phyloP scores from a whole-genome alignment of 2,329 filamentous ascomycete genomes.

The Lecanicillium sp. region DNA sequence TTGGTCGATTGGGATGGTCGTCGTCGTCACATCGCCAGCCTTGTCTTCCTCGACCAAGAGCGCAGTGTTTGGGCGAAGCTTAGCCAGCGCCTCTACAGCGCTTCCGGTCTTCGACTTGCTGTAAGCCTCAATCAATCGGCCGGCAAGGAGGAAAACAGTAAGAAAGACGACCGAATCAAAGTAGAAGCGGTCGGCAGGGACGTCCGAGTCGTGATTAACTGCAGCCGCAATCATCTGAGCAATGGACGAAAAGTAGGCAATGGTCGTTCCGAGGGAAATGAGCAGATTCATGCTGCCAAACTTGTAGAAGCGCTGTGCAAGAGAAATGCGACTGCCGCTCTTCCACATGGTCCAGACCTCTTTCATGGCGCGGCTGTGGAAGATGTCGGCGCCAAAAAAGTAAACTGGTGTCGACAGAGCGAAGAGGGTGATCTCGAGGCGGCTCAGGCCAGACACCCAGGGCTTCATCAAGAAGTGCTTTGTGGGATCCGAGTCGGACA shows the following conservation, averaged over 20 bases:
- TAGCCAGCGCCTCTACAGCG: conserved; percentile 73
- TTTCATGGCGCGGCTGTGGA: conserved; percentile 72
- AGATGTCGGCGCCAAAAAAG: conserved; percentile 78
- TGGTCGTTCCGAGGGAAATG: conserved; percentile 79
- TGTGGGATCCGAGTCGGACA: conserved; percentile 51
- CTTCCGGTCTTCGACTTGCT: conserved; percentile 88
- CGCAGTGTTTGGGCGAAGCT: conserved; percentile 71
- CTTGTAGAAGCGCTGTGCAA: conserved; percentile 74
- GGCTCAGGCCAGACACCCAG: conserved; percentile 66
- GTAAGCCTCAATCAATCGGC: conserved; percentile 76
- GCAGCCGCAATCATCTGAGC: conserved; percentile 65
- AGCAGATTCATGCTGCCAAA: conserved; percentile 97
- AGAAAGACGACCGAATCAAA: conserved; percentile 93
- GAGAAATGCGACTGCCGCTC: conserved; percentile 62
- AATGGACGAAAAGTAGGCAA: conserved; percentile 80
- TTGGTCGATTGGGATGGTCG: conserved; percentile 53
- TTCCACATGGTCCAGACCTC: conserved; percentile 76
- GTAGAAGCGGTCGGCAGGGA: conserved; percentile 55
- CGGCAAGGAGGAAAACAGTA: conserved; percentile 75
- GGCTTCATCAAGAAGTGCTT: conserved; percentile 64
- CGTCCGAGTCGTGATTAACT: conserved; percentile 34
- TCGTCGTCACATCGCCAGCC: conserved; percentile 31
- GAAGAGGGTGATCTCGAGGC: conserved; percentile 73
- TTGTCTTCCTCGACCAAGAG: conserved; percentile 53
- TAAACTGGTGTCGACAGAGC: conserved; percentile 81